Evolutionary conservation across 345 rosid species (phyloP).

Genomic region (Rhizophora apiculata): DNA sequence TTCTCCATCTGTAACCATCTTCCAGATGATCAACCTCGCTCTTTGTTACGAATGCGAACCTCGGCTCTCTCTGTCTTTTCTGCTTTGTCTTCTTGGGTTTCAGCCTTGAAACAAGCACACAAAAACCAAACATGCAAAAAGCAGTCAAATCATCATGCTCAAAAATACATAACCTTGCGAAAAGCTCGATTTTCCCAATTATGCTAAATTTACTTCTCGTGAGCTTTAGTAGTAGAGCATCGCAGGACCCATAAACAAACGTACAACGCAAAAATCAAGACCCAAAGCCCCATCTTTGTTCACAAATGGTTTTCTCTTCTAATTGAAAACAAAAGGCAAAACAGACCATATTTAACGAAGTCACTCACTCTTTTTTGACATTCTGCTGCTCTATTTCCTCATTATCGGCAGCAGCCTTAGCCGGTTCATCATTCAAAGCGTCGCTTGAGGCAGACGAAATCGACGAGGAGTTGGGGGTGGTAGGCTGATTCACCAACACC

Average conservation of each 20-base stretch:
- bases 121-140: conserved; percentile 8
- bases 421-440: conserved; percentile 50
- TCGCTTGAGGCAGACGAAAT: conserved; percentile 79
- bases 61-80: conserved; percentile 84
- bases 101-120: conserved; percentile 34
- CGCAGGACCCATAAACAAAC: neutral
- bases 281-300: neutral
- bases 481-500: conserved; percentile 48
- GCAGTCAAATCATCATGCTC: conserved; percentile 2
- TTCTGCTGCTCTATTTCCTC: conserved; percentile 43
- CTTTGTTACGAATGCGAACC: conserved; percentile 96
- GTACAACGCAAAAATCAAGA: neutral
- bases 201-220: conserved; percentile 5
- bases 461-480: conserved; percentile 83
- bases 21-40: conserved; percentile 98
- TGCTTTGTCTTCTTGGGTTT: conserved; percentile 72
- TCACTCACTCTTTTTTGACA: conserved; percentile 56
- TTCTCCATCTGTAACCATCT: conserved; percentile 98
- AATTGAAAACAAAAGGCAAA: neutral
- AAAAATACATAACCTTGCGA: neutral
- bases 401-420: conserved; percentile 30
- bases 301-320: neutral
- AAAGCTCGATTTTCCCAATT: conserved; percentile 4
- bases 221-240: neutral
- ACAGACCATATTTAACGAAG: conserved; percentile 1